phyloP scores from a whole-genome alignment of 1,284 basidiomycete genomes.

The Heliocybe sulcata region DNA sequence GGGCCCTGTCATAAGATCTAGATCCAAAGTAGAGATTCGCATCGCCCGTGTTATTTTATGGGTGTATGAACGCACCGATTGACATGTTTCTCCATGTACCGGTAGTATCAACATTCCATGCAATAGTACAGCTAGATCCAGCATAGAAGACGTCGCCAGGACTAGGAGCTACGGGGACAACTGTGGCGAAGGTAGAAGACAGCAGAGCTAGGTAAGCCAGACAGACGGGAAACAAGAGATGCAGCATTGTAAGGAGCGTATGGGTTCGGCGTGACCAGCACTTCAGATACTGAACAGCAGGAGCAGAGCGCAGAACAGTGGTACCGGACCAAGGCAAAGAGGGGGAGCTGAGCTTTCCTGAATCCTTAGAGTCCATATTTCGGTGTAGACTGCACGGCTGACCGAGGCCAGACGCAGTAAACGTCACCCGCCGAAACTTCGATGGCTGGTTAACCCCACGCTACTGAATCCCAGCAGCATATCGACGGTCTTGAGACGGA shows the following conservation, averaged over 20 bases:
- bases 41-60: background rate
- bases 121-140: conserved; percentile 44
- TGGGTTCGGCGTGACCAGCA: background rate
- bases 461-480: too few species aligned
- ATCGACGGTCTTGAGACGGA: too few species aligned
- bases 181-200: conserved; percentile 5
- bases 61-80: conserved; percentile 25
- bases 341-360: too few species aligned
- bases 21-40: background rate
- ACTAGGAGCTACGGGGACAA: conserved; percentile 28
- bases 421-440: too few species aligned
- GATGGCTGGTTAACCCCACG: too few species aligned
- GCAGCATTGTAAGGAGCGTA: background rate
- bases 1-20: conserved; percentile 70
- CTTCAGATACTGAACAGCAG: background rate
- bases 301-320: too few species aligned
- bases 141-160: conserved; percentile 48
- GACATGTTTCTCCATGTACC: conserved; percentile 58
- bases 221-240: background rate
- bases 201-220: background rate
- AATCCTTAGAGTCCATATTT: too few species aligned
- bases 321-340: too few species aligned
- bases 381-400: too few species aligned
- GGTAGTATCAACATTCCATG: conserved; percentile 48
- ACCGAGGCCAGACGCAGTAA: too few species aligned